Evolutionary conservation across 1,139 yeast genomes (phyloP).

Genomic region (Ogataea hybrid): DNA sequence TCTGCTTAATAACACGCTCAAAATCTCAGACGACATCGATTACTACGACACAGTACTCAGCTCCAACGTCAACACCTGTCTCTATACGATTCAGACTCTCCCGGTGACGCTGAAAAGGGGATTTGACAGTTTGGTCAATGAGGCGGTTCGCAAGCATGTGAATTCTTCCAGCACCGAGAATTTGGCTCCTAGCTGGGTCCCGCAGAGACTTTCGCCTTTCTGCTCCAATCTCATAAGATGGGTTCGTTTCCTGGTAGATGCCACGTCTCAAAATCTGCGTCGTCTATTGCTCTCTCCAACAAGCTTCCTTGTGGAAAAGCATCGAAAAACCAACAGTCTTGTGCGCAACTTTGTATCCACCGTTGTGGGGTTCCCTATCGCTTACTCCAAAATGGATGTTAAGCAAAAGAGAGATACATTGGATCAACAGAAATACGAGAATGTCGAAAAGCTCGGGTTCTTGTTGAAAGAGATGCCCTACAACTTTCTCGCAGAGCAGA

Average conservation of each 20-base stretch:
- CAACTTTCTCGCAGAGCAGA: constrained; percentile 7
- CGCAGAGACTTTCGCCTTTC: constrained; percentile 9
- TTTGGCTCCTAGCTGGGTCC: constrained; percentile 28
- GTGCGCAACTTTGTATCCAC: constrained; percentile 25
- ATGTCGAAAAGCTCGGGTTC: constrained; percentile 37
- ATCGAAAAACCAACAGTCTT: constrained; percentile 15
- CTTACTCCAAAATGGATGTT: constrained; percentile 32
- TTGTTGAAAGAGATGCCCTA: constrained; percentile 34
- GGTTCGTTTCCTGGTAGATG: constrained; percentile 9
- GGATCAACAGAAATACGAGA: constrained; percentile 25
- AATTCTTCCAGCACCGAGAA: constrained; percentile 2
- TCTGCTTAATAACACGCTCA: constrained; percentile 30
- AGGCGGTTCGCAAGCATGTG: constrained; percentile 14
- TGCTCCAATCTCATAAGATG: constrained; percentile 17
- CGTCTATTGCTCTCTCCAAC: constrained; percentile 26
- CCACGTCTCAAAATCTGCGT: constrained; percentile 13
- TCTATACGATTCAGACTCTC: constrained; percentile 36
- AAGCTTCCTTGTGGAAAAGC: constrained; percentile 21
- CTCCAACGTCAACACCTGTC: constrained; percentile 31
- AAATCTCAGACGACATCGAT: constrained; percentile 31
- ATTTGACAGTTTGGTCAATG: constrained; percentile 19
- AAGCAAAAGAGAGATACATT: constrained; percentile 28
- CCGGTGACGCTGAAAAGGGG: constrained; percentile 28
- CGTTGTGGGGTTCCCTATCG: constrained; percentile 36
- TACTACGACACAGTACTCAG: constrained; percentile 33